These are phyloP conservation scores for Echites panduratus DNA, from an alignment of 257 asterid genomes.

Conservation along the genomic window DNA sequence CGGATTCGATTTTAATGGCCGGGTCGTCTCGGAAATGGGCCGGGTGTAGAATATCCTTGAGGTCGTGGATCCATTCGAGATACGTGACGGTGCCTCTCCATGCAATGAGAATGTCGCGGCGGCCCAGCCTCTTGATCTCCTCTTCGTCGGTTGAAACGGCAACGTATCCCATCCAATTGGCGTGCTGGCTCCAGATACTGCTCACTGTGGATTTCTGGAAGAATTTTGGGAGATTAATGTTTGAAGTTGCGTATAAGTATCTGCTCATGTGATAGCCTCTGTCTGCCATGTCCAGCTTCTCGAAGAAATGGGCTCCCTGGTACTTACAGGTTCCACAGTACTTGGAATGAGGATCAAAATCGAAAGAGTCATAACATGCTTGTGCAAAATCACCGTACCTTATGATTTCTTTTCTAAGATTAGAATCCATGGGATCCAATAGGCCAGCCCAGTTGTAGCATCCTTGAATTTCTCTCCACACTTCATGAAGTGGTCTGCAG, in stretches of 20 bases:
- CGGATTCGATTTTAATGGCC: slow-evolving; percentile 57
- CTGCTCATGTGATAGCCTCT: slow-evolving; percentile 58
- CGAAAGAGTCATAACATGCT: slow-evolving; percentile 78
- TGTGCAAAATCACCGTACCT: slow-evolving; percentile 74
- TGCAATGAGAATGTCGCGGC: slow-evolving; percentile 61
- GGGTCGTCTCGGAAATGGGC: slow-evolving; percentile 70
- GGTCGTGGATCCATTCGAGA: slow-evolving; percentile 79
- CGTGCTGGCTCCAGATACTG: slow-evolving; percentile 71
- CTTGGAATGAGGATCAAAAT: slow-evolving; percentile 69
- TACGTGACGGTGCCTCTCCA: slow-evolving; percentile 89
- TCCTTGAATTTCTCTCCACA: slow-evolving; percentile 68
- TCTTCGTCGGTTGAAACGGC: slow-evolving; percentile 54
- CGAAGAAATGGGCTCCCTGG: slow-evolving; percentile 41
- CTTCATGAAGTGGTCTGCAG: slow-evolving; percentile 30
- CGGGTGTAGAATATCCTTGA: slow-evolving; percentile 62
- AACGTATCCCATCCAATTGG: slow-evolving; percentile 85
- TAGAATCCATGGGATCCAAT: slow-evolving; percentile 61
- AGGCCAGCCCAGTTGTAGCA: slow-evolving; percentile 45
- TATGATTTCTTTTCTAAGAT: slow-evolving; percentile 53
- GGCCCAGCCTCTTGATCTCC: slow-evolving; percentile 55
- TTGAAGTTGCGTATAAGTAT: slow-evolving; percentile 61
- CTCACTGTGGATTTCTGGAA: slow-evolving; percentile 44
- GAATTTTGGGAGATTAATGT: slow-evolving; percentile 65
- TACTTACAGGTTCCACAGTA: slow-evolving; percentile 84
- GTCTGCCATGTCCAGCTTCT: slow-evolving; percentile 42